Evolutionary conservation across 2,329 filamentous ascomycete genomes (phyloP).

Genomic region (Pseudogymnoascus sp.): DNA sequence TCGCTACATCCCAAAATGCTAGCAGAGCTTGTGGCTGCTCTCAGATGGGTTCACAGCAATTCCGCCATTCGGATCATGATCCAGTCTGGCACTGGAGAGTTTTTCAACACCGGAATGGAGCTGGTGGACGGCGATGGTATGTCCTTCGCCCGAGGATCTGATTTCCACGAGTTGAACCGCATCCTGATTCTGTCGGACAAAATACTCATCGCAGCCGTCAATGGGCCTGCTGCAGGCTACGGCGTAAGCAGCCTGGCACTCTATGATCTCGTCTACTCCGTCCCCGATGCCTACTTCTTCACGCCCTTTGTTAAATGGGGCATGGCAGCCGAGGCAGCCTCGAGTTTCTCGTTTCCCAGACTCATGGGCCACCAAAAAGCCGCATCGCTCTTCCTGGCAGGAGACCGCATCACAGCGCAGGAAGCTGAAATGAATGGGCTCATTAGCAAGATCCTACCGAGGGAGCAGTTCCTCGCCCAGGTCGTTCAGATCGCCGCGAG

Average conservation of each 20-base stretch:
- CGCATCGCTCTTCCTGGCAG: slow-evolving; percentile 17
- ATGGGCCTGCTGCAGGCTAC: slow-evolving; percentile 21
- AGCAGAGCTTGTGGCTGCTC: slow-evolving; percentile 14
- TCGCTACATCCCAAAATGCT: slow-evolving; percentile 18
- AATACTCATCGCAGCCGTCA: slow-evolving; percentile 22
- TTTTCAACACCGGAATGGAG: slow-evolving; percentile 23
- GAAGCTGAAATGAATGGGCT: slow-evolving; percentile 17
- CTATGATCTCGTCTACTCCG: slow-evolving; percentile 21
- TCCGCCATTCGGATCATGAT: slow-evolving; percentile 17
- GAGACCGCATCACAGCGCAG: slow-evolving; percentile 18
- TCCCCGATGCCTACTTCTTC: slow-evolving; percentile 22
- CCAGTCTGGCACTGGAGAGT: slow-evolving; percentile 19
- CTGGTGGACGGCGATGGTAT: slow-evolving; percentile 14
- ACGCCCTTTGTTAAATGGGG: slow-evolving; percentile 23
- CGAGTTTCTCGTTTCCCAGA: slow-evolving; percentile 19
- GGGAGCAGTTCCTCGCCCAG: slow-evolving; percentile 14
- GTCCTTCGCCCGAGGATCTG: slow-evolving; percentile 16
- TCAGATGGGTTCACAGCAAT: slow-evolving; percentile 17
- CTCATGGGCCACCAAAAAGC: slow-evolving; percentile 23
- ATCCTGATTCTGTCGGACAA: slow-evolving; percentile 20
- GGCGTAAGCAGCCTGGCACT: slow-evolving; percentile 20
- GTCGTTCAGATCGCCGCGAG: slow-evolving; percentile 15
- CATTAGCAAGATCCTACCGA: slow-evolving; percentile 19
- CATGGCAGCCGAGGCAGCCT: slow-evolving; percentile 20
- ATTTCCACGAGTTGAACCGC: slow-evolving; percentile 19